phyloP scores from a whole-genome alignment of 345 rosid genomes.

The Erucastrum elatum region DNA sequence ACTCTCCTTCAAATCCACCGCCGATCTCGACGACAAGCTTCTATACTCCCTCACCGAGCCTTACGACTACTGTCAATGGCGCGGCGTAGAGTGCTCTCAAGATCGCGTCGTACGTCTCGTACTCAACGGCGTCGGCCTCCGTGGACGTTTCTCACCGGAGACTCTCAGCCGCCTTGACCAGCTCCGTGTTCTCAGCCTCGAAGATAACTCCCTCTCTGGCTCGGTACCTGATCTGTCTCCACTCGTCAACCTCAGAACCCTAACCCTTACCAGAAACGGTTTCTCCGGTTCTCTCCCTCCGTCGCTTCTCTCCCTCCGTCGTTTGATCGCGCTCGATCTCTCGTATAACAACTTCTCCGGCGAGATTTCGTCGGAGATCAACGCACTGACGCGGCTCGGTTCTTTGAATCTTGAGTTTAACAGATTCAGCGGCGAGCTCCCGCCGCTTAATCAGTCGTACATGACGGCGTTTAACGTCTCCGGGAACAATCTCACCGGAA shows the following conservation, averaged over 20 bases:
- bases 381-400: slow-evolving; percentile 52
- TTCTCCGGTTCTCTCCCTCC: slow-evolving; percentile 67
- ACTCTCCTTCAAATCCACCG: slow-evolving; percentile 77
- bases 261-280: slow-evolving; percentile 48
- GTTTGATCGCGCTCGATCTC: slow-evolving; percentile 61
- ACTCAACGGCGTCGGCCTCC: slow-evolving; percentile 52
- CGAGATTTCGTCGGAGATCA: slow-evolving; percentile 52
- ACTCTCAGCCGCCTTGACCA: slow-evolving; percentile 78
- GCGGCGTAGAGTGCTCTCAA: slow-evolving; percentile 72
- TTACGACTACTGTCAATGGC: slow-evolving; percentile 95
- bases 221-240: slow-evolving; percentile 76
- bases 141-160: slow-evolving; percentile 58
- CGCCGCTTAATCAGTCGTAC: slow-evolving; percentile 64
- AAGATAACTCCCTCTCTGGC: slow-evolving; percentile 79
- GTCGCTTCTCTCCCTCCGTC: slow-evolving; percentile 54
- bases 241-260: slow-evolving; percentile 62
- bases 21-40: slow-evolving; percentile 76
- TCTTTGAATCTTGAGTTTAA: slow-evolving; percentile 66
- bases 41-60: slow-evolving; percentile 71
- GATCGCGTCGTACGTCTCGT: slow-evolving; percentile 74
- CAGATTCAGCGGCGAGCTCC: slow-evolving; percentile 57
- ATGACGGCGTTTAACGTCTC: slow-evolving; percentile 65
- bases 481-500: slow-evolving; percentile 68
- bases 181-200: slow-evolving; percentile 78
- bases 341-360: slow-evolving; percentile 61